Percentiles rank a stretch among this genome's conserved stretches.
phyloP scores from a whole-genome alignment of 163 green algal species.

The Scenedesmus sp. region DNA sequence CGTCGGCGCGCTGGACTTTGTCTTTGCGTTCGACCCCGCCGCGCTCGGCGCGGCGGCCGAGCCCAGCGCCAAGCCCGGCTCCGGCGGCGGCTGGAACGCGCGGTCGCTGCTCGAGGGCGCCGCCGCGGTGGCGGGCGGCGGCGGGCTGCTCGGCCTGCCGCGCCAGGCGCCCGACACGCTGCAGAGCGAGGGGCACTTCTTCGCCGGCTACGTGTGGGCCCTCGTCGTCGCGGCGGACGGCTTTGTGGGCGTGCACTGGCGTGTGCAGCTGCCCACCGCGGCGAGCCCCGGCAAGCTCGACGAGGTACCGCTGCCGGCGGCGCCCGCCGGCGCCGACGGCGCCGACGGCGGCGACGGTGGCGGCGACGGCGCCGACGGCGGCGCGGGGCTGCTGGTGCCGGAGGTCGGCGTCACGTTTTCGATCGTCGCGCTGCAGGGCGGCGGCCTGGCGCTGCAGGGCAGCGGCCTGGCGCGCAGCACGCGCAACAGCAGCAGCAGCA shows the following conservation, averaged over 20 bases:
- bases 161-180: not conserved
- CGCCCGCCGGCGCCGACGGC: too few species aligned
- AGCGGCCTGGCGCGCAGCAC: not conserved
- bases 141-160: not conserved
- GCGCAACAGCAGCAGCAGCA: not conserved
- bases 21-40: constrained; percentile 13
- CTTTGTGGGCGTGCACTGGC: constrained; percentile 19
- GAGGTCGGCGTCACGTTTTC: constrained; percentile 18
- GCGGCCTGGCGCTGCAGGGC: not conserved
- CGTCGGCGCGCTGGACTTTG: not conserved
- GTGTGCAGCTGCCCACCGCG: constrained; percentile 8
- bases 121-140: not conserved
- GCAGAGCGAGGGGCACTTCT: not conserved
- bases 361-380: not conserved
- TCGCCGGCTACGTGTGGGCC: constrained; percentile 10
- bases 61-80: not conserved
- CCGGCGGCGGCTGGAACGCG: not conserved
- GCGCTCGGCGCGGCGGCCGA: too few species aligned
- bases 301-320: too few species aligned
- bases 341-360: too few species aligned
- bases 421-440: not conserved
- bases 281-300: too few species aligned
- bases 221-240: constrained; percentile 7
- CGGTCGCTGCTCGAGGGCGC: not conserved
- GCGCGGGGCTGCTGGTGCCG: not conserved